Conservation (phyloP, 2,329 filamentous ascomycete species). For the Pyrenochaeta sp. region DNA sequence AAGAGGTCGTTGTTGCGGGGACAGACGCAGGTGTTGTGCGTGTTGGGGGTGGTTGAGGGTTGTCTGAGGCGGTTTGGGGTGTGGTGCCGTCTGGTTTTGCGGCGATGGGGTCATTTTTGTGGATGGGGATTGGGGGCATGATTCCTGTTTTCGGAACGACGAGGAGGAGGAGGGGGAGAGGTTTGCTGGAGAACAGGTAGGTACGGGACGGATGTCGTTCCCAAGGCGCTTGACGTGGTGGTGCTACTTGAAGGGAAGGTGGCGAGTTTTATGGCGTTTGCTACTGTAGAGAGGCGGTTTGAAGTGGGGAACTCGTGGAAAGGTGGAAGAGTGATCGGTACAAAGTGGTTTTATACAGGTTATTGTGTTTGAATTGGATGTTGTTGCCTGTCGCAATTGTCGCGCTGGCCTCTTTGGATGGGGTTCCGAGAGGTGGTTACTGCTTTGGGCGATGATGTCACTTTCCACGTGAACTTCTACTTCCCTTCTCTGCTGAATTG, state of each 20-base stretch:
- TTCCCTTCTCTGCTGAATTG: neutral
- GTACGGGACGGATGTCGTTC: too few relatives aligned
- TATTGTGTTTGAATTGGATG: too few relatives aligned
- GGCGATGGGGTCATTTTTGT: conserved; percentile 56
- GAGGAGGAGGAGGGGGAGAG: neutral
- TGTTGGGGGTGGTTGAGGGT: conserved; percentile 42
- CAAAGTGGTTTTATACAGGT: too few relatives aligned
- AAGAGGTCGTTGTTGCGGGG: conserved; percentile 40
- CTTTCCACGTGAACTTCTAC: conserved; percentile 24
- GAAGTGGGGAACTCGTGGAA: too few relatives aligned
- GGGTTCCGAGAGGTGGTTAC: conserved; percentile 22
- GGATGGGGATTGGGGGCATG: conserved; percentile 57
- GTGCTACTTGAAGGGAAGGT: neutral
- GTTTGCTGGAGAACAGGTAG: neutral
- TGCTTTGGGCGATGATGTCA: conserved; percentile 40
- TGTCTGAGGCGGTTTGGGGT: conserved; percentile 46
- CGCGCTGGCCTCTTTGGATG: conserved; percentile 22
- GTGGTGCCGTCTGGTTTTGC: conserved; percentile 47
- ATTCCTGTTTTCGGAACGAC: too few relatives aligned
- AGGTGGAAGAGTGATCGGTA: too few relatives aligned
- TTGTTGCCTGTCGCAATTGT: conserved; percentile 33
- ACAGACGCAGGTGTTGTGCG: conserved; percentile 37
- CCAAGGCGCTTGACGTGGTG: neutral
- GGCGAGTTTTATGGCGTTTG: conserved; percentile 1
- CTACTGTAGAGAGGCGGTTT: neutral